Percentiles rank a stretch among this genome's conserved stretches.
phyloP scores from a whole-genome alignment of 257 asterid species.

The Solanum clarkiae region DNA sequence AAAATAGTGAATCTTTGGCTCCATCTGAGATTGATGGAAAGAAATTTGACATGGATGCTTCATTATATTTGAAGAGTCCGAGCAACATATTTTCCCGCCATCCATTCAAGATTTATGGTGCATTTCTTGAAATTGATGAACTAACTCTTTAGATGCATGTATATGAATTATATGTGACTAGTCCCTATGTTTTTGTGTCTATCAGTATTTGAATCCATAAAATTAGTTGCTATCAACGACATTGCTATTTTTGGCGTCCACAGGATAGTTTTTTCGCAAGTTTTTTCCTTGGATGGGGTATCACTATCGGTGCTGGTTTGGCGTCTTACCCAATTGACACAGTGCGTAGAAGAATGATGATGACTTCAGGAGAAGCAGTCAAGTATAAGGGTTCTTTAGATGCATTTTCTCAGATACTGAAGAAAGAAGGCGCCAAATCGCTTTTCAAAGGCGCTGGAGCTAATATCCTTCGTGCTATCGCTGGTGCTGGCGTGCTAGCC shows the following conservation, averaged over 20 bases:
- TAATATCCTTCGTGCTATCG: conserved; percentile 9
- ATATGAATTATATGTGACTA: background rate
- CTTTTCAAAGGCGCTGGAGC: conserved; percentile 12
- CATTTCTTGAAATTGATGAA: background rate
- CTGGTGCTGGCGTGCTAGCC: conserved; percentile 11
- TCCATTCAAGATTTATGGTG: background rate
- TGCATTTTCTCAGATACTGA: conserved; percentile 8
- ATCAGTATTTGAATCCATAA: background rate
- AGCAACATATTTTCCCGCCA: background rate
- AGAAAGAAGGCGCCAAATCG: conserved; percentile 3
- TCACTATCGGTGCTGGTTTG: conserved; percentile 9
- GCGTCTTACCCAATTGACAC: conserved; percentile 7
- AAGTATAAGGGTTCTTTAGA: conserved; percentile 6
- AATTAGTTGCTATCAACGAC: background rate
- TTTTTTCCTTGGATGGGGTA: conserved; percentile 16
- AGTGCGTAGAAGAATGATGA: conserved; percentile 10
- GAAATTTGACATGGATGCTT: background rate
- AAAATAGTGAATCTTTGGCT: too few relatives aligned
- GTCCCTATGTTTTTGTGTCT: background rate
- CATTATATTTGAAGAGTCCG: background rate
- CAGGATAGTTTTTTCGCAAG: conserved; percentile 12
- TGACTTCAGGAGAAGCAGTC: conserved; percentile 12
- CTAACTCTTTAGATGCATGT: background rate
- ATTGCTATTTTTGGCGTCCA: background rate
- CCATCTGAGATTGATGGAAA: too few relatives aligned